phyloP scores from a whole-genome alignment of 2,329 filamentous ascomycete species.

The Diaporthe sp. region DNA sequence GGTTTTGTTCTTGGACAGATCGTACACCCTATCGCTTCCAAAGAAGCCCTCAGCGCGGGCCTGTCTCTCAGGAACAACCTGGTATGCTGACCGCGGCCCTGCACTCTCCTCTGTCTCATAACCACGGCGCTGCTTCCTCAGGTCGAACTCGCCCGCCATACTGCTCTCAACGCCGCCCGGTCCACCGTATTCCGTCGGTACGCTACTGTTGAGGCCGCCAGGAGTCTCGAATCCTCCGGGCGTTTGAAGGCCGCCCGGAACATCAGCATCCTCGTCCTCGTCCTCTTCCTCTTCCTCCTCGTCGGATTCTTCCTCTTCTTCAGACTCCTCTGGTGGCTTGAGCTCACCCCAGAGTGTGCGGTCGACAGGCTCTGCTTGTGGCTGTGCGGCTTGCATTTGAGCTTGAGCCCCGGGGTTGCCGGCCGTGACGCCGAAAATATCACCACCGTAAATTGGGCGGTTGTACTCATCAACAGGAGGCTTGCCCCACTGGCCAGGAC shows the following conservation, averaged over 20 bases:
- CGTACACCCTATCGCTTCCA: conserved; percentile 93
- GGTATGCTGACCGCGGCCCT: conserved; percentile 84
- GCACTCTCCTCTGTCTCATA: conserved; percentile 87
- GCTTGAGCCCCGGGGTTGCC: conserved; percentile 48
- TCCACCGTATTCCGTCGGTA: conserved; percentile 82
- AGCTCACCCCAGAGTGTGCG: conserved; percentile 93
- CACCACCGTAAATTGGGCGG: conserved; percentile 89
- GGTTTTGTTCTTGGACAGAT: conserved; percentile 72
- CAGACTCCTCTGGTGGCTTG: conserved; percentile 81
- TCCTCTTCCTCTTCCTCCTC: conserved; percentile 79
- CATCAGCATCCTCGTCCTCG: conserved; percentile 72
- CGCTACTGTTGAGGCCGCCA: conserved; percentile 81
- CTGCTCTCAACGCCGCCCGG: conserved; percentile 77
- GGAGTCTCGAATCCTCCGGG: conserved; percentile 84
- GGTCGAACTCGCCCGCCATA: conserved; percentile 87
- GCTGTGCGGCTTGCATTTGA: conserved; percentile 53
- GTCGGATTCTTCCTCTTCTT: conserved; percentile 73
- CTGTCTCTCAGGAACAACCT: conserved; percentile 89
- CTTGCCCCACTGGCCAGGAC: conserved; percentile 95
- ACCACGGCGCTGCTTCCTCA: conserved; percentile 87
- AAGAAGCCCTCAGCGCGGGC: conserved; percentile 93
- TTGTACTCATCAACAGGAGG: conserved; percentile 95
- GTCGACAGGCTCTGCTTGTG: conserved; percentile 82
- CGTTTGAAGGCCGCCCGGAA: conserved; percentile 76
- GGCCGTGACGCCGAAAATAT: conserved; percentile 85